Conservation (phyloP, 2,329 filamentous ascomycete species). For the Trichoderma lentiforme region DNA sequence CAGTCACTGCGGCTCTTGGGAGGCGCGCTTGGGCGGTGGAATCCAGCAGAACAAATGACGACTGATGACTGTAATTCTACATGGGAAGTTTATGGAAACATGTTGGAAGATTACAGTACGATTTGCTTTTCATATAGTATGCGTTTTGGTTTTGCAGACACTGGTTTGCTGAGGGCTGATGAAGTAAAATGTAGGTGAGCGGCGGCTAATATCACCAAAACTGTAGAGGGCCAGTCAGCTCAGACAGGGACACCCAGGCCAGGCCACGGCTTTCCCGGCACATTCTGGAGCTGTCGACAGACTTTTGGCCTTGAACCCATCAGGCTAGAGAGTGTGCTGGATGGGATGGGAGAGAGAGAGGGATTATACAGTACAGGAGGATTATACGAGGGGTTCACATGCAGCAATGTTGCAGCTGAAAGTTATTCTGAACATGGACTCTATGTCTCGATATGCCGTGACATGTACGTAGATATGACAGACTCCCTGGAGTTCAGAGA, state of each 20-base stretch:
- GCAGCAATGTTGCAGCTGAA: background rate
- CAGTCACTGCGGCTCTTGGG: slow-evolving; percentile 19
- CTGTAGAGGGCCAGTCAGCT: background rate
- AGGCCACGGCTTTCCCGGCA: background rate
- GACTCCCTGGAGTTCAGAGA: background rate
- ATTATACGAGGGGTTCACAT: background rate
- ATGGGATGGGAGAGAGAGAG: background rate
- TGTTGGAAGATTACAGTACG: background rate
- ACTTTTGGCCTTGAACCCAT: background rate
- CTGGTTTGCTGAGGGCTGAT: background rate
- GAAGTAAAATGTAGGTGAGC: background rate
- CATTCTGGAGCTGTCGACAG: background rate
- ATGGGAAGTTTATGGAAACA: background rate
- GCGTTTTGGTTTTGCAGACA: background rate
- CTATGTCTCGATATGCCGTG: background rate
- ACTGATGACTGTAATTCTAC: background rate
- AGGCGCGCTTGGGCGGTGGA: background rate
- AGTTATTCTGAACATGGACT: background rate
- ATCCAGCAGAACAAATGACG: background rate
- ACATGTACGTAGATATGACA: background rate
- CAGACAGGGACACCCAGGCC: background rate
- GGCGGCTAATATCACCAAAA: background rate
- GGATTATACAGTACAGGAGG: background rate
- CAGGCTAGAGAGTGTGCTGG: background rate
- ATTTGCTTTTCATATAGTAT: background rate